phyloP scores from a whole-genome alignment of 495 filamentous ascomycete species.

The Pseudoneurospora amorphoporcata region DNA sequence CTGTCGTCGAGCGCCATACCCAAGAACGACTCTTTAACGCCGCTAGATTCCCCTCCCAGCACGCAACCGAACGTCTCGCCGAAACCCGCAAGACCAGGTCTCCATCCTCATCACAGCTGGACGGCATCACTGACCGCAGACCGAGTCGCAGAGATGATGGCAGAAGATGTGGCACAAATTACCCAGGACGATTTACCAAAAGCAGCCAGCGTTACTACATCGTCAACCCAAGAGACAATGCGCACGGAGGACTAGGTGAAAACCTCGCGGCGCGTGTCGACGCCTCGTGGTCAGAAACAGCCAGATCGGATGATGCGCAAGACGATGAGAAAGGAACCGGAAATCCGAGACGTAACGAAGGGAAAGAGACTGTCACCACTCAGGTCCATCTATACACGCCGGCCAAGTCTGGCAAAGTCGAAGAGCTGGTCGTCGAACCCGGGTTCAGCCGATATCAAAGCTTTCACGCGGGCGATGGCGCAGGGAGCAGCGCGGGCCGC shows the following conservation, averaged over 20 bases:
- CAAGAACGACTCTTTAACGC: slow-evolving; percentile 12
- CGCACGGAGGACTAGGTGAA: slow-evolving; percentile 4
- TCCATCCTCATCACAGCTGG: slow-evolving; percentile 5
- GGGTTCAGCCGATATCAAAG: background rate
- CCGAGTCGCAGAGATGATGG: background rate
- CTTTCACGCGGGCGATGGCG: slow-evolving; percentile 11
- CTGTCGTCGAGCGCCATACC: slow-evolving; percentile 2
- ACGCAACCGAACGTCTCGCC: slow-evolving; percentile 26
- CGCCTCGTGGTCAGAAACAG: background rate
- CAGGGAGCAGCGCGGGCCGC: slow-evolving; percentile 19
- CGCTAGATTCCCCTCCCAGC: slow-evolving; percentile 23
- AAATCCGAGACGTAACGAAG: background rate
- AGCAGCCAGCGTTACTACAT: slow-evolving; percentile 22
- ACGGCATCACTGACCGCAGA: background rate
- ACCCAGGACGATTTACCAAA: slow-evolving; percentile 1
- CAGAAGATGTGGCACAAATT: background rate
- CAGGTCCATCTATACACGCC: slow-evolving; percentile 16
- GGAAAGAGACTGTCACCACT: slow-evolving; percentile 6
- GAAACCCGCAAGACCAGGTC: slow-evolving; percentile 20
- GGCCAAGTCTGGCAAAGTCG: background rate
- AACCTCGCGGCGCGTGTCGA: background rate
- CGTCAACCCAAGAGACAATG: background rate
- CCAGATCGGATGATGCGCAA: slow-evolving; percentile 14
- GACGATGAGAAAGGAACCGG: slow-evolving; percentile 12
- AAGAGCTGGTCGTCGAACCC: background rate